Evolutionary conservation across 176 grass and related monocot species (phyloP).

Genomic region (Juncus effusus): DNA sequence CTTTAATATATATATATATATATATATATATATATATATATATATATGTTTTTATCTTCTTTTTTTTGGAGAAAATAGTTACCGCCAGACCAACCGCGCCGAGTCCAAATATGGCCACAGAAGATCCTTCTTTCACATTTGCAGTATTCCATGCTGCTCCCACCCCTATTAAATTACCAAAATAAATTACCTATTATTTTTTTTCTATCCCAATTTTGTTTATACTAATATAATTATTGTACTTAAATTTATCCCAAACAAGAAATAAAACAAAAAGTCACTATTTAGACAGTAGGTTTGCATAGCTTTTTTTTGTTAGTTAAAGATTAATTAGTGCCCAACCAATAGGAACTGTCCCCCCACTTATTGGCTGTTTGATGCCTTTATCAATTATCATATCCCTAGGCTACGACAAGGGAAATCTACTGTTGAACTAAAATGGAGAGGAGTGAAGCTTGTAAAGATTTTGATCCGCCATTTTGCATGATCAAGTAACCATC

Average conservation of each 20-base stretch:
- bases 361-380: neutral
- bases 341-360: too few species aligned
- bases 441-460: neutral
- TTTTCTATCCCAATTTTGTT: neutral
- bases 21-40: neutral
- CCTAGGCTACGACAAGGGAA: neutral
- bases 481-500: conserved; percentile 1
- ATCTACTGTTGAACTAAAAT: neutral
- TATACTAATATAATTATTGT: neutral
- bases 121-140: conserved; percentile 49
- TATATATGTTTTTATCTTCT: neutral
- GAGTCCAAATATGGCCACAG: conserved; percentile 74
- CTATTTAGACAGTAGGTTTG: too few species aligned
- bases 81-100: conserved; percentile 85
- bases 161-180: conserved; percentile 34
- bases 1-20: neutral
- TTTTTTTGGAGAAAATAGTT: neutral
- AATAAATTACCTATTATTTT: neutral
- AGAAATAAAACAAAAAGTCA: too few species aligned
- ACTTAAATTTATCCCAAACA: neutral
- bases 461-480: neutral
- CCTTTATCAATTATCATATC: neutral
- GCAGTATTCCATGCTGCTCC: conserved; percentile 97
- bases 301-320: too few species aligned
- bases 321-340: too few species aligned